Percentiles rank a stretch among this genome's conserved stretches.
Evolutionary conservation across 345 rosid genomes (phyloP).

Genomic region (Erodium maritimum): DNA sequence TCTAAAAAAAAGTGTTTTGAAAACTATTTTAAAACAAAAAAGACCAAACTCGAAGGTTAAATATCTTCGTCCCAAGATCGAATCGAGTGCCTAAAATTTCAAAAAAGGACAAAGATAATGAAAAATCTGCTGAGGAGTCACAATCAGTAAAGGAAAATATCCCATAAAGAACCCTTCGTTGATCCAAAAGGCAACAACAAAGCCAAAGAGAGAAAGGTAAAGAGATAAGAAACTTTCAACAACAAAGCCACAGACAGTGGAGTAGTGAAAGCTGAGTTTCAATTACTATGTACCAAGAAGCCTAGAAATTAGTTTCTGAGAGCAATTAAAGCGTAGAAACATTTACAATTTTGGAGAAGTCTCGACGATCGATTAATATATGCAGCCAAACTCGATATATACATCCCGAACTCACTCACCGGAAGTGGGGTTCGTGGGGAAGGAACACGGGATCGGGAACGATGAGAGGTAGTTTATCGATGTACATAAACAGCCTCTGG

Average conservation of each 20-base stretch:
- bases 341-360: slow-evolving; percentile 12
- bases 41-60: no score
- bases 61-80: no score
- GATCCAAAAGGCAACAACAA: no score
- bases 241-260: background rate
- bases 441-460: slow-evolving; percentile 39
- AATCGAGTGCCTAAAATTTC: no score
- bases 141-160: no score
- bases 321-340: background rate
- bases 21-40: no score
- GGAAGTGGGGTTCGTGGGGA: slow-evolving; percentile 33
- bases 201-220: no score
- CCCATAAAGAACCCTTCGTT: no score
- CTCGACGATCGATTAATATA: background rate
- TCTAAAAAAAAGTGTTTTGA: no score
- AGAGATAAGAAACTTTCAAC: background rate
- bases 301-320: background rate
- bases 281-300: no score
- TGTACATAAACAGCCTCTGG: slow-evolving; percentile 47
- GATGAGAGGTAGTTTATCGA: slow-evolving; percentile 56
- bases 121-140: no score
- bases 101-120: no score
- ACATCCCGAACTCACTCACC: slow-evolving; percentile 22
- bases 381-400: slow-evolving; percentile 3
- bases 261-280: background rate